Conservation (phyloP, 805 yeast species). For the Yamadazyma phyllophila region DNA sequence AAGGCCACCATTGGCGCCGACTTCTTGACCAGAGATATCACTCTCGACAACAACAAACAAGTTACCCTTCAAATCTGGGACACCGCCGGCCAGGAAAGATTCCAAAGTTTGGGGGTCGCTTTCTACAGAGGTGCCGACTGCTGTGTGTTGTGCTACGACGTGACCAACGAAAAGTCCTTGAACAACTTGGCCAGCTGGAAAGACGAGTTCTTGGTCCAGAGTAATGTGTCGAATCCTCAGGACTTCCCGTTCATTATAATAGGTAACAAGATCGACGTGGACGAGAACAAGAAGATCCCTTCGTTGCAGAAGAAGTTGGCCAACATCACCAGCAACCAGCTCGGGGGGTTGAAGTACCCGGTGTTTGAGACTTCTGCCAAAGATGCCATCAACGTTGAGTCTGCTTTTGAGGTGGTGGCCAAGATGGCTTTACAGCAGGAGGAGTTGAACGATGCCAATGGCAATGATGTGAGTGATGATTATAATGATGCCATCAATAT, state of each 20-base stretch:
- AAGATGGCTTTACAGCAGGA: constrained; percentile 95
- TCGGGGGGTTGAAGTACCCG: constrained; percentile 69
- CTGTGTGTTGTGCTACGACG: constrained; percentile 94
- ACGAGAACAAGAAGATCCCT: constrained; percentile 80
- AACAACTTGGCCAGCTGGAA: constrained; percentile 89
- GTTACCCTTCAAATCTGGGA: constrained; percentile 93
- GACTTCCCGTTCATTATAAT: constrained; percentile 93
- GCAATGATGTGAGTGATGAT: constrained; percentile 62
- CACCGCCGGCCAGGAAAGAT: constrained; percentile 98
- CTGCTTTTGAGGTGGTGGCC: constrained; percentile 94
- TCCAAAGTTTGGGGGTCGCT: constrained; percentile 95
- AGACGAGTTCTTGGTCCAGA: constrained; percentile 92
- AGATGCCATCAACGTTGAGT: constrained; percentile 91
- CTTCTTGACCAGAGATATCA: constrained; percentile 86
- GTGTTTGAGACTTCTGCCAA: constrained; percentile 97
- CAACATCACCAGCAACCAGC: constrained; percentile 43
- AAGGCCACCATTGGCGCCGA: constrained; percentile 99
- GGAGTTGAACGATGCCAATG: constrained; percentile 80
- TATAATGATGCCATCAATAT: constrained; percentile 96
- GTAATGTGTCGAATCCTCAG: constrained; percentile 90
- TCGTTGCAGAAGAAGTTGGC: constrained; percentile 51
- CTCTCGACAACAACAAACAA: constrained; percentile 79
- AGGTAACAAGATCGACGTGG: constrained; percentile 94
- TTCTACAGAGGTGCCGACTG: constrained; percentile 98
- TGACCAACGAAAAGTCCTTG: constrained; percentile 89